These are phyloP conservation scores for Phylloporus arenicola DNA, from an alignment of 768 basidiomycete species.

Conservation along the genomic window DNA sequence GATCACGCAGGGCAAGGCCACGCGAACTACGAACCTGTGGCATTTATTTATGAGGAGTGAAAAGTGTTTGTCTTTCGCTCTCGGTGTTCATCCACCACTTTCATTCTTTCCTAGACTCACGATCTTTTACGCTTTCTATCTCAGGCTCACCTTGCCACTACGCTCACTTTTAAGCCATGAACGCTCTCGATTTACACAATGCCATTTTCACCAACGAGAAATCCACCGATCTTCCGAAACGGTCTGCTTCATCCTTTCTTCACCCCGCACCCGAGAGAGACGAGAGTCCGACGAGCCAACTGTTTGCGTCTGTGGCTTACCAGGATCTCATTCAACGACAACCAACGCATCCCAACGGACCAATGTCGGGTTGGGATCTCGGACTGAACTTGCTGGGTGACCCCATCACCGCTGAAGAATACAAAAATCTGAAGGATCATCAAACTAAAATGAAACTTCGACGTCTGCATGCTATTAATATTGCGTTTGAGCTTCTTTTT, in stretches of 20 bases:
- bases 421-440: slow-evolving; percentile 26
- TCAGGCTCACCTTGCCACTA: slow-evolving; percentile 8
- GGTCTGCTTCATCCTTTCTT: slow-evolving; percentile 20
- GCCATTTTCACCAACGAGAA: slow-evolving; percentile 40
- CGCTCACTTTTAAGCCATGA: slow-evolving; percentile 39
- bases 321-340: slow-evolving; percentile 35
- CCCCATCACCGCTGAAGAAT: slow-evolving; percentile 28
- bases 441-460: slow-evolving; percentile 30
- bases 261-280: slow-evolving; percentile 10
- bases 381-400: slow-evolving; percentile 29
- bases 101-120: slow-evolving; percentile 10
- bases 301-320: slow-evolving; percentile 27
- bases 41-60: slow-evolving; percentile 11
- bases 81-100: slow-evolving; percentile 6
- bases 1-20: slow-evolving; percentile 5
- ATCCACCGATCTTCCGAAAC: slow-evolving; percentile 11
- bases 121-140: slow-evolving; percentile 6
- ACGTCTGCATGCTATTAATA: slow-evolving; percentile 27
- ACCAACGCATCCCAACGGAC: slow-evolving; percentile 41
- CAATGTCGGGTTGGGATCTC: slow-evolving; percentile 26
- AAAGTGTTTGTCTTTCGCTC: slow-evolving; percentile 10
- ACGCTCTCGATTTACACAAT: slow-evolving; percentile 55
- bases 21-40: slow-evolving; percentile 1
- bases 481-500: slow-evolving; percentile 31
- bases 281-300: slow-evolving; percentile 9